Conservation (phyloP, 2,329 filamentous ascomycete genomes). For the Cryoendolithus antarcticus region DNA sequence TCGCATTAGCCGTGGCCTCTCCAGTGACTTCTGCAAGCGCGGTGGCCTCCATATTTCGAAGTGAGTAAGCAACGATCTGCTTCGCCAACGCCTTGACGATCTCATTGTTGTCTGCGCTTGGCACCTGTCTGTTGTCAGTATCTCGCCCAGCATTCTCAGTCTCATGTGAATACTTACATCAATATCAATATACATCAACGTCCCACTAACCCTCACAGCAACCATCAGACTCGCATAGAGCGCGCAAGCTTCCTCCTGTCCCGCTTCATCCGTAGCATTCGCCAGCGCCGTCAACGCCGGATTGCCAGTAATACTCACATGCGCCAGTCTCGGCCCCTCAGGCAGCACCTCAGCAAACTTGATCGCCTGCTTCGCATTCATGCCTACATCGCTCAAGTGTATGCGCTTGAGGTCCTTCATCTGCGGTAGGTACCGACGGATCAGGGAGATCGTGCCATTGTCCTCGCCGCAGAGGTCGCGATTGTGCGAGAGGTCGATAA, state of each 20-base stretch:
- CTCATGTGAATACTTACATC: slow-evolving; percentile 38
- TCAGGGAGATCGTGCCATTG: slow-evolving; percentile 31
- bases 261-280: slow-evolving; percentile 61
- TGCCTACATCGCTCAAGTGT: slow-evolving; percentile 71
- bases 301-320: slow-evolving; percentile 81
- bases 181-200: slow-evolving; percentile 80
- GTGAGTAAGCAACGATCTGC: slow-evolving; percentile 86
- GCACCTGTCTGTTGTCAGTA: slow-evolving; percentile 34
- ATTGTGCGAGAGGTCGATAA: slow-evolving; percentile 88
- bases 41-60: slow-evolving; percentile 77
- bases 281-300: slow-evolving; percentile 57
- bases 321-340: slow-evolving; percentile 67
- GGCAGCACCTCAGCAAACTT: slow-evolving; percentile 81
- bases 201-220: slow-evolving; percentile 69
- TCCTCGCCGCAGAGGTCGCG: slow-evolving; percentile 52
- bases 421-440: slow-evolving; percentile 76
- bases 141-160: not conserved
- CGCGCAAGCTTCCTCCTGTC: slow-evolving; percentile 86
- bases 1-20: slow-evolving; percentile 28
- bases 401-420: slow-evolving; percentile 68
- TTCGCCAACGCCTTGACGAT: slow-evolving; percentile 85
- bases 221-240: slow-evolving; percentile 85
- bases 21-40: slow-evolving; percentile 51
- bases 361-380: slow-evolving; percentile 81
- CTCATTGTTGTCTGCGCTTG: slow-evolving; percentile 68